Base-by-base conservation (phyloP, 2,329 filamentous ascomycete genomes). In the Aspergillus udagawae region DNA sequence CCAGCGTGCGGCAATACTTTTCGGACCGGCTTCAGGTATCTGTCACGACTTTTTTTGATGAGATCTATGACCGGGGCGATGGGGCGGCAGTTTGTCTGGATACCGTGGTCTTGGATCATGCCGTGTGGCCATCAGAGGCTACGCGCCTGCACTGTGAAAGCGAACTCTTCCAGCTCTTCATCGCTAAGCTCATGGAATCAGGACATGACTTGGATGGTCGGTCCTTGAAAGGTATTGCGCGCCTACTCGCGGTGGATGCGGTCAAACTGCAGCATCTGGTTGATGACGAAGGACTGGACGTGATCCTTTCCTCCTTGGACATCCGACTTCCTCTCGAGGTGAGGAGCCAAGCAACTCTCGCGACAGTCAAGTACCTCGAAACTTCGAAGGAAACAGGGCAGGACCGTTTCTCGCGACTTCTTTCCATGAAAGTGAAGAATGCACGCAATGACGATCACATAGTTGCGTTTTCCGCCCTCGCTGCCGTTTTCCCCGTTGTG, bases 401-500 rank as follows among this genome's bases (percentile, higher is more conserved):
- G 62, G 81, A 85, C 63, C 83, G 87, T 63, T 84, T 97, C 51
- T 83, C 84, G 4, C 82, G 83, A 4, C 93, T 94, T 71, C 89
- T 97, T 70, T 86, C 86, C 54, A 79, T 83, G 17, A 86, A 88
- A 53, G 81, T 96, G 17, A 77, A 83, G 63, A 86, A 88, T 61
- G 87, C 87, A 53, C 93, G 89, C 25, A 90, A 92, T 62, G 92
- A 97, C 67, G 91, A 96, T 73, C 85, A 95, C 63, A 91, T 96
- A 54, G 82, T 94, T 51, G 92, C 92, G 5, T 97, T 97, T 72
- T 97, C 92, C 53, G 92, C 92, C n/a, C 91, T 92, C 5, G 86
- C 92, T 1, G 86, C 87, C 23, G 85, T 95, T 8, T 99, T 99
- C 70, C 92, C 94, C 1, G 83, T 99, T 53, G 86, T 90, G 2